Percentiles rank a stretch among this genome's conserved stretches.
These are phyloP conservation scores for Reutealis trisperma DNA, from an alignment of 345 rosid species.

Conservation along the genomic window DNA sequence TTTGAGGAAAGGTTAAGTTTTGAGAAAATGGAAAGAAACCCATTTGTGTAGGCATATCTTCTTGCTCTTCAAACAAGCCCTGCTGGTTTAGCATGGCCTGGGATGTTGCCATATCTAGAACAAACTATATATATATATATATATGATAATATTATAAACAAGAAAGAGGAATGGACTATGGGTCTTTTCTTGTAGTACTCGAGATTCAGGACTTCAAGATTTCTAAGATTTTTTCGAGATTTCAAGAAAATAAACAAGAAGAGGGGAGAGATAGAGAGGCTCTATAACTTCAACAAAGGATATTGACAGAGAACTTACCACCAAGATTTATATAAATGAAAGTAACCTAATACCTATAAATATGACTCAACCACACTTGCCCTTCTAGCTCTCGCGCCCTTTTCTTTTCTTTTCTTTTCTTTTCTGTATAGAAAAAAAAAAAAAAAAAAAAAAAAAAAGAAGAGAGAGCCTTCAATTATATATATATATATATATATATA, in stretches of 20 bases:
- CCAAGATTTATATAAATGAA: constrained; percentile 10
- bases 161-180: no score
- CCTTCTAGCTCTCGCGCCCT: constrained; percentile 21
- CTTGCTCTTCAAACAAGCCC: constrained; percentile 59
- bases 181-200: no score
- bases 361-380: constrained; percentile 24
- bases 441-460: no score
- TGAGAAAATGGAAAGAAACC: constrained; percentile 61
- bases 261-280: not conserved
- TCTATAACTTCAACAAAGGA: constrained; percentile 21
- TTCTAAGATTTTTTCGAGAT: no score
- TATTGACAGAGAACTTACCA: constrained; percentile 6
- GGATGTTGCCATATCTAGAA: constrained; percentile 46
- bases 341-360: constrained; percentile 25
- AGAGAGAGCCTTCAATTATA: not conserved
- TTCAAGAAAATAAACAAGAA: not conserved
- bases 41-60: constrained; percentile 45
- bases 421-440: not conserved
- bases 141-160: no score
- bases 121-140: no score
- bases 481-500: no score
- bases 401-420: not conserved
- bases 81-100: constrained; percentile 52
- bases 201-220: no score
- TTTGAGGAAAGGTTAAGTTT: constrained; percentile 36